Evolutionary conservation across 176 grass and related monocot genomes (phyloP).

Genomic region (Alloteropsis semialata): DNA sequence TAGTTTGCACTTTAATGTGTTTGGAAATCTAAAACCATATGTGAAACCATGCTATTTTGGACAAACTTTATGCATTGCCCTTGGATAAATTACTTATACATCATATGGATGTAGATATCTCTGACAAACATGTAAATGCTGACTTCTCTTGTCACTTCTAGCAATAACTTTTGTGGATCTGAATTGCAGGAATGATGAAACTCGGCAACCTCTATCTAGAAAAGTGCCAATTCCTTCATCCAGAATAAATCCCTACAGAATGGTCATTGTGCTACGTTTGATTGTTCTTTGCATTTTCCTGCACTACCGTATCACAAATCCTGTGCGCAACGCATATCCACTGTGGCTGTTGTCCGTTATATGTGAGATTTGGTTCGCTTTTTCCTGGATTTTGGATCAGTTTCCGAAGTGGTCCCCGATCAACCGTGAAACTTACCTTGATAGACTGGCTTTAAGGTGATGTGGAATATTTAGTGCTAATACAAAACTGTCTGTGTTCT

Average conservation of each 20-base stretch:
- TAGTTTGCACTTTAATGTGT: background rate
- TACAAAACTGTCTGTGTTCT: background rate
- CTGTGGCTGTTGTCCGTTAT: constrained; percentile 94
- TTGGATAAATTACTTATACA: background rate
- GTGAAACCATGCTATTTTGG: background rate
- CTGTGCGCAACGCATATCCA: constrained; percentile 74
- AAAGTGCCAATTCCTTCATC: constrained; percentile 94
- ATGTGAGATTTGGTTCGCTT: constrained; percentile 98
- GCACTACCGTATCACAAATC: constrained; percentile 96
- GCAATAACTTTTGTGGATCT: constrained; percentile 15
- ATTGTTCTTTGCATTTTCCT: constrained; percentile 88
- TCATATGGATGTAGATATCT: background rate
- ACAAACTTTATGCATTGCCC: constrained; percentile 4
- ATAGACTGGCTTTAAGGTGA: constrained; percentile 92
- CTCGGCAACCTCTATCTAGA: constrained; percentile 91
- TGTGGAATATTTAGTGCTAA: constrained; percentile 11
- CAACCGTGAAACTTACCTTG: constrained; percentile 97
- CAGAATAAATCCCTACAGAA: constrained; percentile 97
- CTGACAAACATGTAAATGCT: background rate
- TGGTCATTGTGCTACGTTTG: constrained; percentile 93
- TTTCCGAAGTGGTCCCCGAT: constrained; percentile 98
- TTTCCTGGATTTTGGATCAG: constrained; percentile 99
- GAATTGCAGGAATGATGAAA: constrained; percentile 91
- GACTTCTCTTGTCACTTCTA: constrained; percentile 3
- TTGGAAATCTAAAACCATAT: background rate